Evolutionary conservation across 257 asterid genomes (phyloP), one percentile per base, ranked within the genome.

Genomic region (Scutellaria barbata): DNA sequence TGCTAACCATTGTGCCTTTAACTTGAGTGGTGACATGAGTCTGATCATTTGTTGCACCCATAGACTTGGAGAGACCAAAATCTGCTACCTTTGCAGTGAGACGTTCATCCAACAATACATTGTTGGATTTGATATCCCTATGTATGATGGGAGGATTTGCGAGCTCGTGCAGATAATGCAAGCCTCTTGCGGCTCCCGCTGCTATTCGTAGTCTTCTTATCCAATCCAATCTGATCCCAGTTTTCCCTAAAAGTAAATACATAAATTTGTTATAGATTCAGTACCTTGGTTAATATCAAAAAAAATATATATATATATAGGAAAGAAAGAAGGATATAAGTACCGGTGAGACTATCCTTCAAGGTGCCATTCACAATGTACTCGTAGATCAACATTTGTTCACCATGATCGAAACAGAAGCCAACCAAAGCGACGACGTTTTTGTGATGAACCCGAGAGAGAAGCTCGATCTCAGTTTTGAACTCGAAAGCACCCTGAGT

Each of bases 401-500:
- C 98, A 18, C 80, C 89, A 39, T 87, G 92, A 63, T 88, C 95
- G 47, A 90, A 92, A 70, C 95, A 92, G 60, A 92, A 88, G n/a
- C 98, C 98, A 7, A 81, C 80, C 3, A 92, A 86, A 53, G 82
- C 43, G 22, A 92, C 98, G 0, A 92, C 81, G 48, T 92, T 92
- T 72, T 81, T 92, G 92, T 92, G 97, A 78, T 93, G 98, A 82
- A 90, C 98, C 73, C 98, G 89, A 2, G 98, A 90, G 77, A 93
- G 98, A 76, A 89, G 96, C 83, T 93, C 98, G 66, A 93, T 89
- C 89, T 93, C 98, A 13, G 92, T 90, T 84, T 89, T 93, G 90
- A 90, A 93, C 88, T 93, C 96, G 5, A 71, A 56, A 35, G 78
- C 86, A 43, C 97, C 97, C 76, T 93, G 96, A 74, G 67, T 79